phyloP scores from a whole-genome alignment of 2,329 filamentous ascomycete species.

The Xylariaceae sp. region DNA sequence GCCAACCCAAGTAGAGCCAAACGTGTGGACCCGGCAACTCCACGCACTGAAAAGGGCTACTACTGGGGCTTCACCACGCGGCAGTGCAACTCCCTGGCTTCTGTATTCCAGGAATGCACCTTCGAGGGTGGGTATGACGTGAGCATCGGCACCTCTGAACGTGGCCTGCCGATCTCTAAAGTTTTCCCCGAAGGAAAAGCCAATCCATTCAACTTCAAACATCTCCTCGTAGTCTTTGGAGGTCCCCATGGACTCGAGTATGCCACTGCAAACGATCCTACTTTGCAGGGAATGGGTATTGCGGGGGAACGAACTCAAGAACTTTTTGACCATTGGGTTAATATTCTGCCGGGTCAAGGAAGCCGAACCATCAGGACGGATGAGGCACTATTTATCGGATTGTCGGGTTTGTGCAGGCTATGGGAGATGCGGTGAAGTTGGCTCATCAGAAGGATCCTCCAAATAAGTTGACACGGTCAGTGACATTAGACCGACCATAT shows the following conservation, averaged over 20 bases:
- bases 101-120: slow-evolving; percentile 70
- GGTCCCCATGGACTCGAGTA: slow-evolving; percentile 75
- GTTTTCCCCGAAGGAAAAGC: slow-evolving; percentile 40
- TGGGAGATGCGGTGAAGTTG: slow-evolving; percentile 37
- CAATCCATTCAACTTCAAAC: slow-evolving; percentile 49
- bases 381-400: slow-evolving; percentile 72
- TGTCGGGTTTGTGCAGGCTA: slow-evolving; percentile 60
- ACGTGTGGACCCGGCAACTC: slow-evolving; percentile 61
- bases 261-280: slow-evolving; percentile 58
- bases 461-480: no score
- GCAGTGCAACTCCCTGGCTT: slow-evolving; percentile 59
- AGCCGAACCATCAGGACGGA: slow-evolving; percentile 79
- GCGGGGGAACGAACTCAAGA: slow-evolving; percentile 59
- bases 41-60: slow-evolving; percentile 70
- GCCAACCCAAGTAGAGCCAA: slow-evolving; percentile 44
- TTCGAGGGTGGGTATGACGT: slow-evolving; percentile 76
- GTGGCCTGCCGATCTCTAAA: slow-evolving; percentile 51
- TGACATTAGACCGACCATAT: no score
- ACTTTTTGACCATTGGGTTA: slow-evolving; percentile 79
- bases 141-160: slow-evolving; percentile 78
- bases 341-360: slow-evolving; percentile 73
- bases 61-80: slow-evolving; percentile 82
- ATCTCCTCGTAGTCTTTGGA: slow-evolving; percentile 74
- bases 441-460: no score
- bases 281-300: slow-evolving; percentile 56